Evolutionary conservation across 371 early-diverging fungal genomes (phyloP).

Genomic region (Capillidium heterosporum): DNA sequence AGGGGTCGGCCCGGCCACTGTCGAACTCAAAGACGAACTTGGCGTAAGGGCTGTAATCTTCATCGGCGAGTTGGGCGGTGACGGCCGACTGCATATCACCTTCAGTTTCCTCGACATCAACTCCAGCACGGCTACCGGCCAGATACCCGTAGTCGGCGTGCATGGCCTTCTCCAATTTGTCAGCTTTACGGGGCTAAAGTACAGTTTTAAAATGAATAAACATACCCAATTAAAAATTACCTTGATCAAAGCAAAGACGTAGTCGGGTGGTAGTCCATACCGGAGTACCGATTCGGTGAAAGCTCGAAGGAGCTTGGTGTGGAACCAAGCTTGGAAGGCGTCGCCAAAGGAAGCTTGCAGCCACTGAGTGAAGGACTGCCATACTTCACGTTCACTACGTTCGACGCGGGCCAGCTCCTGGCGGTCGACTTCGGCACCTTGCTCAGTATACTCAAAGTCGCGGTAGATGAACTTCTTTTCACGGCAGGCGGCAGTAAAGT

Average conservation of each 20-base stretch:
- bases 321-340: slow-evolving; percentile 75
- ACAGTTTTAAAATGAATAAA: slow-evolving; percentile 8
- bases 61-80: background rate
- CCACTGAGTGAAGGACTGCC: slow-evolving; percentile 10
- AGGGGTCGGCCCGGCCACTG: too few relatives aligned
- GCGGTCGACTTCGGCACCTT: slow-evolving; percentile 49
- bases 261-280: slow-evolving; percentile 92
- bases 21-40: background rate
- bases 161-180: slow-evolving; percentile 7
- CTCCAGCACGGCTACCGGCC: background rate
- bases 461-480: slow-evolving; percentile 84
- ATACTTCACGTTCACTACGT: slow-evolving; percentile 58
- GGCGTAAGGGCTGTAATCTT: slow-evolving; percentile 1
- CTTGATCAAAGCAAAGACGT: slow-evolving; percentile 62
- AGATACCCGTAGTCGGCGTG: background rate
- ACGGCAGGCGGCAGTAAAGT: slow-evolving; percentile 71
- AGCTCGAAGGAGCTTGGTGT: slow-evolving; percentile 78
- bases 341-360: slow-evolving; percentile 88
- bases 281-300: slow-evolving; percentile 94
- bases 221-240: slow-evolving; percentile 15
- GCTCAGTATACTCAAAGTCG: slow-evolving; percentile 79
- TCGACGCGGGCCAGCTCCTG: slow-evolving; percentile 49
- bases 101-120: background rate
- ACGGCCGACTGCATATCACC: background rate
- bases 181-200: slow-evolving; percentile 1